phyloP scores from a whole-genome alignment of 2,329 filamentous ascomycete genomes.

The Podosphaera fusca region DNA sequence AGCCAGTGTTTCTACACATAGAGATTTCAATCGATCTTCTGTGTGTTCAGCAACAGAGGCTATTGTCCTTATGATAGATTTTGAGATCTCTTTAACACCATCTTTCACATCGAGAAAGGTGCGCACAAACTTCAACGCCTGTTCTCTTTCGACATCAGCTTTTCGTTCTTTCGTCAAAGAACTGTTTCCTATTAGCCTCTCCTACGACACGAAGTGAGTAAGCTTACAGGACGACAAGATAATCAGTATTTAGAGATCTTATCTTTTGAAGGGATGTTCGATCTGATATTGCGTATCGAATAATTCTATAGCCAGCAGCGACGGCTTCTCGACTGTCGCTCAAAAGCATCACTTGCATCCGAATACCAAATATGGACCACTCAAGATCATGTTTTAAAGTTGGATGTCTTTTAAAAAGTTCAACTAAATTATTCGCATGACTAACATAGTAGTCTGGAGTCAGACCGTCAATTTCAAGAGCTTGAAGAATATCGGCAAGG shows the following conservation, averaged over 20 bases:
- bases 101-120: slow-evolving; percentile 91
- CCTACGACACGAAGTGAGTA: not conserved
- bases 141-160: slow-evolving; percentile 88
- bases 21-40: slow-evolving; percentile 53
- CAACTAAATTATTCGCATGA: slow-evolving; percentile 77
- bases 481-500: slow-evolving; percentile 72
- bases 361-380: slow-evolving; percentile 82
- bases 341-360: slow-evolving; percentile 87
- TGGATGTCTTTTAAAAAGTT: slow-evolving; percentile 81
- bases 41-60: slow-evolving; percentile 68
- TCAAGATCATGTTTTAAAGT: slow-evolving; percentile 90
- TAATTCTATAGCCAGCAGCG: slow-evolving; percentile 80
- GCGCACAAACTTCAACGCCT: slow-evolving; percentile 86
- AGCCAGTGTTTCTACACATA: slow-evolving; percentile 78
- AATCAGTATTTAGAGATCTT: slow-evolving; percentile 70
- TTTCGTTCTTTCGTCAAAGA: slow-evolving; percentile 91
- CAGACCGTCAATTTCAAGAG: slow-evolving; percentile 71
- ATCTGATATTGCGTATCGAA: slow-evolving; percentile 85
- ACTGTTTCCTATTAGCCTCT: slow-evolving; percentile 16
- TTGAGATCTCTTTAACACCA: slow-evolving; percentile 68
- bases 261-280: slow-evolving; percentile 74
- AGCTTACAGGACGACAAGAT: slow-evolving; percentile 52
- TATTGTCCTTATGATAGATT: slow-evolving; percentile 68
- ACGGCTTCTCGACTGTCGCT: slow-evolving; percentile 92
- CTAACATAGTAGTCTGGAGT: slow-evolving; percentile 87